Conservation (phyloP, 345 rosid genomes). For the Cardiospermum halicacabum region DNA sequence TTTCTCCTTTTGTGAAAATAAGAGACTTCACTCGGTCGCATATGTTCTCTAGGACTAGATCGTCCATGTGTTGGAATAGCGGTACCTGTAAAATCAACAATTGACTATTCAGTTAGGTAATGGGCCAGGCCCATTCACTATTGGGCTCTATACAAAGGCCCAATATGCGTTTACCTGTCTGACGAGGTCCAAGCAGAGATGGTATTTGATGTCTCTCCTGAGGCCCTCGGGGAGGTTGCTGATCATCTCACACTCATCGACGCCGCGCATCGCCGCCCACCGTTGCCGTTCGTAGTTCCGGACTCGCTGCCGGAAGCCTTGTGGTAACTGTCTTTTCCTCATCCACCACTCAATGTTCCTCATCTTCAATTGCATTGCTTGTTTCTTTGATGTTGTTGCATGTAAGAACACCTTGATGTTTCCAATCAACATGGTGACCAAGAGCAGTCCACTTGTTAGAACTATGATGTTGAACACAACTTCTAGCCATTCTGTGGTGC, state of each 20-base stretch:
- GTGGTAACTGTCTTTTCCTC: slow-evolving; percentile 81
- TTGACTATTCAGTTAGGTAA: not conserved
- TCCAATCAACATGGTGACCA: slow-evolving; percentile 96
- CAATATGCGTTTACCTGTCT: too few species aligned
- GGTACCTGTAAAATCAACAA: slow-evolving; percentile 59
- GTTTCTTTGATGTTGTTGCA: slow-evolving; percentile 93
- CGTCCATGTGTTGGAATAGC: slow-evolving; percentile 92
- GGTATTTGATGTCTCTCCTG: slow-evolving; percentile 92
- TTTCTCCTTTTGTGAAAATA: slow-evolving; percentile 93
- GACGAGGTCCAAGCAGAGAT: slow-evolving; percentile 86
- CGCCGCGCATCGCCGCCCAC: slow-evolving; percentile 99
- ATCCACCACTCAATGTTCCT: slow-evolving; percentile 99
- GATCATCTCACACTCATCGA: slow-evolving; percentile 85
- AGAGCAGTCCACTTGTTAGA: slow-evolving; percentile 83
- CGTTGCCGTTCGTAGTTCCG: slow-evolving; percentile 88
- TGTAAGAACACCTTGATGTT: slow-evolving; percentile 93
- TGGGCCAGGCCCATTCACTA: too few species aligned
- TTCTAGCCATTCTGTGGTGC: slow-evolving; percentile 95
- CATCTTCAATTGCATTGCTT: slow-evolving; percentile 97
- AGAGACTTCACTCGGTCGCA: slow-evolving; percentile 93
- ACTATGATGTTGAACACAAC: slow-evolving; percentile 94
- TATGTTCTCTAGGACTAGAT: slow-evolving; percentile 84
- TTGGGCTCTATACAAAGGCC: too few species aligned
- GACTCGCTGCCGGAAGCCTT: slow-evolving; percentile 79
- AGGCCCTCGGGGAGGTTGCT: slow-evolving; percentile 87